Conservation (phyloP, 2,329 filamentous ascomycete genomes). For the Curvularia eragrostidis region DNA sequence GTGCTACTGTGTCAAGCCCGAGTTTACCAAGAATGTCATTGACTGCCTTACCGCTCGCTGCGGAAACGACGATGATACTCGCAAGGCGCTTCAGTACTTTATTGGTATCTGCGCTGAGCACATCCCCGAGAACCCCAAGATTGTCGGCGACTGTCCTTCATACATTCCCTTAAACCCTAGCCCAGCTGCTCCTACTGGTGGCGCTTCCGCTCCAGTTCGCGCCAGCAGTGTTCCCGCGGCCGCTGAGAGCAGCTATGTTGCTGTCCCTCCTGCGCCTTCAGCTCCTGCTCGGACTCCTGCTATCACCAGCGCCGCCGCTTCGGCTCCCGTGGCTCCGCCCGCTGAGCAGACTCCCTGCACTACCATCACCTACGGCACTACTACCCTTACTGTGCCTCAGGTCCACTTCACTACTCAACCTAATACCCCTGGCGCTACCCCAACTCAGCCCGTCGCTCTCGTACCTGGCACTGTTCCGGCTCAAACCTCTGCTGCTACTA, state of each 20-base stretch:
- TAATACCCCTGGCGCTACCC: constrained; percentile 34
- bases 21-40: constrained; percentile 81
- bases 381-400: constrained; percentile 55
- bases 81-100: constrained; percentile 79
- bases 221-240: constrained; percentile 18
- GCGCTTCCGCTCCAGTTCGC: constrained; percentile 8
- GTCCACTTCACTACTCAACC: constrained; percentile 53
- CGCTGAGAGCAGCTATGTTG: constrained; percentile 19
- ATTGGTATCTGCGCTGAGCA: constrained; percentile 86
- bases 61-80: constrained; percentile 67
- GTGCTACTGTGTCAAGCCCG: constrained; percentile 85
- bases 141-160: constrained; percentile 76
- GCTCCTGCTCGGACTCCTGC: constrained; percentile 13
- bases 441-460: constrained; percentile 46
- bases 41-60: constrained; percentile 80
- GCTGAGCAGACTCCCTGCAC: constrained; percentile 36
- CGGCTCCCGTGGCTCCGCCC: constrained; percentile 3
- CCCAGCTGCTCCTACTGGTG: constrained; percentile 27
- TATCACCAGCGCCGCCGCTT: constrained; percentile 2
- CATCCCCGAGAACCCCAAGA: constrained; percentile 78
- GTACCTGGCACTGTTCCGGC: constrained; percentile 44
- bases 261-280: constrained; percentile 8
- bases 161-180: constrained; percentile 56
- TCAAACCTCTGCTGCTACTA: constrained; percentile 37
- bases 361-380: constrained; percentile 53